Evolutionary conservation across 83 land plant genomes (phyloP).

Genomic region (Isoetes engelmannii): DNA sequence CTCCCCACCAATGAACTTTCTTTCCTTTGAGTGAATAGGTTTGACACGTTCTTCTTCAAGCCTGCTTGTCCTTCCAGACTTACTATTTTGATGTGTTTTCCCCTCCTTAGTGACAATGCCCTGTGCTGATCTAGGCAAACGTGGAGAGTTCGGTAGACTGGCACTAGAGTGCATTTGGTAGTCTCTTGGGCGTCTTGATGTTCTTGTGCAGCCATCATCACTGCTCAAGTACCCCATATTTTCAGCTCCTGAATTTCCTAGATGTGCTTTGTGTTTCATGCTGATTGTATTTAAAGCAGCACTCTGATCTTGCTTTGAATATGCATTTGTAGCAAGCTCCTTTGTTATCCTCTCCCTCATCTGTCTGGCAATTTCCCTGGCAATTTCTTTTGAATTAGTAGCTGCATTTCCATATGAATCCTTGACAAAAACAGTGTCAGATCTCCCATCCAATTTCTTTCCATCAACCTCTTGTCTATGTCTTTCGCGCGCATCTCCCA

Average conservation of each 20-base stretch:
- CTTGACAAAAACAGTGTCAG: not conserved
- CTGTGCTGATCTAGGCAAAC: not conserved
- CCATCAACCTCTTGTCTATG: not conserved
- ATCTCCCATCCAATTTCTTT: not conserved
- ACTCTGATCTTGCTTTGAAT: not conserved
- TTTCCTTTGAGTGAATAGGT: no score
- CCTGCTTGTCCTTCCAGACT: no score
- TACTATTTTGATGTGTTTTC: no score
- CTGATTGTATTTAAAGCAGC: not conserved
- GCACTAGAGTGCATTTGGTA: not conserved
- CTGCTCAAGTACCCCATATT: not conserved
- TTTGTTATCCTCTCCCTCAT: not conserved
- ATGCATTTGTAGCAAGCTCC: not conserved
- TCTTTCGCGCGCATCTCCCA: not conserved
- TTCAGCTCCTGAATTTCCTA: not conserved
- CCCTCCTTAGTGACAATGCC: no score
- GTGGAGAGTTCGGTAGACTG: constrained; percentile 1
- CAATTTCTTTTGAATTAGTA: not conserved
- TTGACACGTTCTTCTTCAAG: no score
- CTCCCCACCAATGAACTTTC: no score
- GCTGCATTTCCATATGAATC: not conserved
- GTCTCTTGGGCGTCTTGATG: not conserved
- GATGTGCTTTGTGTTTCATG: not conserved
- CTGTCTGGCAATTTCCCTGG: not conserved
- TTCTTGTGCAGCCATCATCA: not conserved